Conservation (phyloP, 306 rosid species). For the Quercus aquifolioides region DNA sequence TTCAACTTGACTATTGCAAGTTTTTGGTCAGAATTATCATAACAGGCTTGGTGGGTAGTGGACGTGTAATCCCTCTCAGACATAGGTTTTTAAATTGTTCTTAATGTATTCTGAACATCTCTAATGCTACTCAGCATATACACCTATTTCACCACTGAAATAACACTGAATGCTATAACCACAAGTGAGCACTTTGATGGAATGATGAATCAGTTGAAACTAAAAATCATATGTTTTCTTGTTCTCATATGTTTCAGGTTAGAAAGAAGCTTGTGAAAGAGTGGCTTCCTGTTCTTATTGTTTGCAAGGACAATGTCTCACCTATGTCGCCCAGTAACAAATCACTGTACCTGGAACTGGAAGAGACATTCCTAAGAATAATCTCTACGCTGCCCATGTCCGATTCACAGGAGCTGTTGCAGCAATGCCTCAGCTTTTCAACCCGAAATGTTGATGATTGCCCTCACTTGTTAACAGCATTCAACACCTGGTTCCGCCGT, state of each 20-base stretch:
- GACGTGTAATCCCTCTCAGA: background rate
- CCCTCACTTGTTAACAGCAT: constrained; percentile 76
- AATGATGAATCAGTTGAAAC: background rate
- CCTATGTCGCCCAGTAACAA: constrained; percentile 66
- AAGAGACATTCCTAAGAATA: constrained; percentile 72
- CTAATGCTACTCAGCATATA: background rate
- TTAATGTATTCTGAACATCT: background rate
- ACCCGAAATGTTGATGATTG: constrained; percentile 85
- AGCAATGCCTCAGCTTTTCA: constrained; percentile 82
- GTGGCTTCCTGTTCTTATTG: constrained; percentile 90
- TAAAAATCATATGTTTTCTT: background rate
- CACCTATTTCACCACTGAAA: background rate
- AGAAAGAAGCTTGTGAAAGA: constrained; percentile 81
- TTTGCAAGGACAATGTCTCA: constrained; percentile 76
- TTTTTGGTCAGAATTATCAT: background rate
- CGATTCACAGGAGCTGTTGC: constrained; percentile 85
- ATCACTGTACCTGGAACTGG: constrained; percentile 63
- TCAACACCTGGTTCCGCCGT: constrained; percentile 95
- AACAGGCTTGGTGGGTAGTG: background rate
- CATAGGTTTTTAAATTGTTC: background rate
- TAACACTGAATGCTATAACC: background rate
- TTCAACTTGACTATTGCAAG: background rate
- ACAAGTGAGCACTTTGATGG: background rate
- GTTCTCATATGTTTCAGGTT: constrained; percentile 44
- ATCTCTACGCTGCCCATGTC: constrained; percentile 89